Conservation (phyloP, 805 yeast genomes). For the Barnettozyma wickerhamii region DNA sequence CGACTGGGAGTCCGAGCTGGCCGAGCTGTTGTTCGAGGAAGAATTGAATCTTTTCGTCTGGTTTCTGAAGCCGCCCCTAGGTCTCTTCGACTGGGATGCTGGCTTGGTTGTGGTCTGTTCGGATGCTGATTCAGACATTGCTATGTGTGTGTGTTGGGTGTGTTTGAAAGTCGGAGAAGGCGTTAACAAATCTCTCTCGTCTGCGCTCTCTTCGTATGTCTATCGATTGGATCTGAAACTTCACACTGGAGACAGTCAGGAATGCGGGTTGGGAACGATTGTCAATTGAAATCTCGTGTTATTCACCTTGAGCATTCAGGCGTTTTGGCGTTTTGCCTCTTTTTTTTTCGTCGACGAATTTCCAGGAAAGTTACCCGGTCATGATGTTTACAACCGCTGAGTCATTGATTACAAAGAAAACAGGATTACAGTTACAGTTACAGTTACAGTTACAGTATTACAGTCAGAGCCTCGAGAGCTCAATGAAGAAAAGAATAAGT, state of each 20-base stretch:
- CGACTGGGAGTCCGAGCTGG: constrained; percentile 19
- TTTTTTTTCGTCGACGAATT: constrained; percentile 7
- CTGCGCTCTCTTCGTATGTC: not conserved
- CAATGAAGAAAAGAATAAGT: too few relatives aligned
- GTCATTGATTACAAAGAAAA: not conserved
- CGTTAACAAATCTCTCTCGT: constrained; percentile 3
- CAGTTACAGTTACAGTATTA: not conserved
- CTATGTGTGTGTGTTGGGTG: constrained; percentile 3
- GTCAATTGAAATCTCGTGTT: not conserved
- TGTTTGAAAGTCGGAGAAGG: not conserved
- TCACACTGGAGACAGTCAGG: not conserved
- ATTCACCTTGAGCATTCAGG: not conserved
- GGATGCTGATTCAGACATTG: constrained; percentile 11
- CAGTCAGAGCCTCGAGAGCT: not conserved
- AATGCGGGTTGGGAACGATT: not conserved
- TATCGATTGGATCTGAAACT: not conserved
- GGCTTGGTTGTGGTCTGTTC: constrained; percentile 7
- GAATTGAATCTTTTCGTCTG: constrained; percentile 40
- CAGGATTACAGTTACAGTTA: too few relatives aligned
- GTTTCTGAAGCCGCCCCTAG: constrained; percentile 36
- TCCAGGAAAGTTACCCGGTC: constrained; percentile 1
- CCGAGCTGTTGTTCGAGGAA: constrained; percentile 3
- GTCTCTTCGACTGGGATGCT: constrained; percentile 21
- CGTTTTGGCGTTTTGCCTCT: constrained; percentile 3
- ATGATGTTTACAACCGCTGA: not conserved